Evolutionary conservation across 2,329 filamentous ascomycete genomes (phyloP), one percentile per base, ranked within the genome.

Genomic region (Fonsecaea monophora): DNA sequence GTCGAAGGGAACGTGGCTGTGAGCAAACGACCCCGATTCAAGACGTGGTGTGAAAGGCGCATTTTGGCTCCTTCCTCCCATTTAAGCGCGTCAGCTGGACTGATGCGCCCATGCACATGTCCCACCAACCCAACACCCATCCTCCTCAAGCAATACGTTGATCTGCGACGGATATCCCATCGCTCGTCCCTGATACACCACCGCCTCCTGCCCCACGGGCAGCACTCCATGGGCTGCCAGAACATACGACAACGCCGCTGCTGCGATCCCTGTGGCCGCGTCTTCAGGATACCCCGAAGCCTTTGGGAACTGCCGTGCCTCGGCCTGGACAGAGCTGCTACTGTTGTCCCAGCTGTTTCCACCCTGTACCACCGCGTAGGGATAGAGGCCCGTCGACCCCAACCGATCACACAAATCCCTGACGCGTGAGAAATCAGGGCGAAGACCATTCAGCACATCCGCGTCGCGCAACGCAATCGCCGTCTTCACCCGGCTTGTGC

Each of bases 41-140:
- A 18, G 40, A 18, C 40, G 21, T 2, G n/a, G 40, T 18, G 15
- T n/a, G 21, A 15, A 15, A 3, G n/a, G 40, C 40, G 7, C 8
- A 45, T 45, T 9, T n/a, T 18, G 4, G 1, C 25, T 25, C 6
- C 15, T 5, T 42, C 15, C 5, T 3, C 6, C 18, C 18, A 7
- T 25, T 25, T 50, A 2, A 2, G 8, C 18, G 3, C 45, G 4
- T 50, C 54, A 37, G 8, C 15, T n/a, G 18, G 21, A 35, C 34
- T 15, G 50, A 25, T 35, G 15, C 15, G n/a, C 64, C 92, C 92
- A 74, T 92, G 91, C 42, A 85, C 80, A 53, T 90, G 82, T 2
- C 90, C 90, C 2, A 91, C 91, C 80, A 93, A 91, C 77, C 92
- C 91, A 69, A 86, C 87, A 78, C 25, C 45, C 50, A 34, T 62